phyloP scores from a whole-genome alignment of 2,329 filamentous ascomycete species.

The Exophiala bonariae region DNA sequence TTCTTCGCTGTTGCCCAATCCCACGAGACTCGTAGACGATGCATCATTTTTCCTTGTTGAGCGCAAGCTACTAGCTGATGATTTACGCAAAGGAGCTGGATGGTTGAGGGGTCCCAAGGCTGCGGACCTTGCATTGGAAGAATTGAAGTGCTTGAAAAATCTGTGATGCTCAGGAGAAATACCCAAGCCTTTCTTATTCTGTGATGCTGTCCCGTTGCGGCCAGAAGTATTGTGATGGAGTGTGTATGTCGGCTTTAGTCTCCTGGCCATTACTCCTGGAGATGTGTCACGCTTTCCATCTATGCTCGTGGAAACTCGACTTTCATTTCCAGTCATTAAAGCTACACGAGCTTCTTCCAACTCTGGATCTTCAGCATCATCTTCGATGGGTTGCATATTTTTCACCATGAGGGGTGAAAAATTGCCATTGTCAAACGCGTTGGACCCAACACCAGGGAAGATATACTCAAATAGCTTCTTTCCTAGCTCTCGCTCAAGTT shows the following conservation, averaged over 20 bases:
- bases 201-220: conserved; percentile 6
- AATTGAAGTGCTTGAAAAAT: conserved; percentile 26
- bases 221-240: conserved; percentile 14
- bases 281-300: conserved; percentile 59
- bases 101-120: conserved; percentile 11
- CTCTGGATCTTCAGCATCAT: conserved; percentile 44
- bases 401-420: conserved; percentile 55
- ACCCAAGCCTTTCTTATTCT: conserved; percentile 22
- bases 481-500: conserved; percentile 88
- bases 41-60: conserved; percentile 37
- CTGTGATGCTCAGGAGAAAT: conserved; percentile 23
- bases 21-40: conserved; percentile 23
- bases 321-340: conserved; percentile 18
- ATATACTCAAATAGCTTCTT: conserved; percentile 96
- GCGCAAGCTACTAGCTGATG: conserved; percentile 30
- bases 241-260: conserved; percentile 74
- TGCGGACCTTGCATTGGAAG: conserved; percentile 16
- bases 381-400: conserved; percentile 51
- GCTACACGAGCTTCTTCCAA: conserved; percentile 48
- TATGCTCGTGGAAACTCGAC: conserved; percentile 27
- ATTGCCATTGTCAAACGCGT: conserved; percentile 48
- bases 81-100: conserved; percentile 20
- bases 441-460: conserved; percentile 76
- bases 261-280: conserved; percentile 74
- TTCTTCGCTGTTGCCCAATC: conserved; percentile 15